A percentile compares a stretch with the other conserved stretches of the same genome.
Conservation (phyloP, 2,329 filamentous ascomycete genomes). For the Esteya vermicola region DNA sequence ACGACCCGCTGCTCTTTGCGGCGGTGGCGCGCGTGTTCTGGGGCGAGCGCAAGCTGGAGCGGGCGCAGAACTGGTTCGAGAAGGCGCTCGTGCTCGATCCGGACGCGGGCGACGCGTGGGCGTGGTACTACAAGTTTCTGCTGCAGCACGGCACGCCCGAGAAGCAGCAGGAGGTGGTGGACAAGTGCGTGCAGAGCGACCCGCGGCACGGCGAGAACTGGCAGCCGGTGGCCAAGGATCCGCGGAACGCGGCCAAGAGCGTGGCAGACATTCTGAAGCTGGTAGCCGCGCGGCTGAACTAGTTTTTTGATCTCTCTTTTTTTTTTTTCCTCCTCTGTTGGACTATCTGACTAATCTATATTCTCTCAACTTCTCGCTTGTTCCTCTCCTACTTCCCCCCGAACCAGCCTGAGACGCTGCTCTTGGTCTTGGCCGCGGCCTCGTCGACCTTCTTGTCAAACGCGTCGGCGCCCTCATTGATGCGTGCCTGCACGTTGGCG, state of each 20-base stretch:
- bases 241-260: constrained; percentile 59
- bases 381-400: constrained; percentile 48
- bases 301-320: too few species aligned
- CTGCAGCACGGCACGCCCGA: constrained; percentile 86
- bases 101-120: constrained; percentile 87
- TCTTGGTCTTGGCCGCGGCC: constrained; percentile 68
- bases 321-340: too few species aligned
- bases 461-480: constrained; percentile 62
- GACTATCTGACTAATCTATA: neutral
- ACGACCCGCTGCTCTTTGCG: constrained; percentile 76
- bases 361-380: too few species aligned
- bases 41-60: constrained; percentile 82
- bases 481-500: constrained; percentile 41
- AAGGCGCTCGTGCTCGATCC: constrained; percentile 81
- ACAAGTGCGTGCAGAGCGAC: constrained; percentile 69
- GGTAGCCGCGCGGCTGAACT: constrained; percentile 41
- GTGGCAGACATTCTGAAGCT: constrained; percentile 72
- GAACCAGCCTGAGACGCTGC: constrained; percentile 75
- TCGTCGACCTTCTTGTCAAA: constrained; percentile 73
- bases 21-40: constrained; percentile 93
- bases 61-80: constrained; percentile 94
- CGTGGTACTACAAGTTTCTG: constrained; percentile 94
- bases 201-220: constrained; percentile 87
- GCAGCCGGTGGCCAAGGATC: constrained; percentile 77
- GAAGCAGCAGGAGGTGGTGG: constrained; percentile 73